Percentiles rank a stretch among this genome's conserved stretches.
Evolutionary conservation across 2,329 filamentous ascomycete species (phyloP).

Genomic region (Microdochium paspali): DNA sequence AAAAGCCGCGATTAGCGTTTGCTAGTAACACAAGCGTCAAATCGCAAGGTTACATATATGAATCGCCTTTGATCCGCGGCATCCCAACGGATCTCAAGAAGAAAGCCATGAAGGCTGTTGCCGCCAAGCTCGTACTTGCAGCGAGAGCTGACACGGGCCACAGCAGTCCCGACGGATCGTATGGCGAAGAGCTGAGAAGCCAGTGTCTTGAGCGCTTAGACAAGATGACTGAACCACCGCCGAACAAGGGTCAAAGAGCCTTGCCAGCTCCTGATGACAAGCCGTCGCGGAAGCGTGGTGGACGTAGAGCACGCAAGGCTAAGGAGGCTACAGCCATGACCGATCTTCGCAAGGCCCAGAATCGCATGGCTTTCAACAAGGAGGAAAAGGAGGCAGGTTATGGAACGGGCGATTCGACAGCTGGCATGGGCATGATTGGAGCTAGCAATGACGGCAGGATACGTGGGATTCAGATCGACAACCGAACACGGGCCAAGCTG

Average conservation of each 20-base stretch:
- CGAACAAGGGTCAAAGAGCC: conserved; percentile 79
- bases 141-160: conserved; percentile 84
- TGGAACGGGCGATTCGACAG: conserved; percentile 73
- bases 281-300: conserved; percentile 84
- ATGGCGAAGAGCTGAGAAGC: conserved; percentile 72
- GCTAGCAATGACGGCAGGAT: conserved; percentile 74
- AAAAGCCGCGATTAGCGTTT: conserved; percentile 70
- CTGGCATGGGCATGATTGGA: conserved; percentile 92
- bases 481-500: conserved; percentile 85
- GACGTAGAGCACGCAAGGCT: conserved; percentile 79
- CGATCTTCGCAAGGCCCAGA: conserved; percentile 90
- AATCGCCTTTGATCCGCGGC: conserved; percentile 78
- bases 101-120: conserved; percentile 90
- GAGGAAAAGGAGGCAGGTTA: conserved; percentile 93
- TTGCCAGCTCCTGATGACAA: conserved; percentile 93
- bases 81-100: conserved; percentile 82
- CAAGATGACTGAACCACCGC: conserved; percentile 84
- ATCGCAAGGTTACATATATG: conserved; percentile 87
- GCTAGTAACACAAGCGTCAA: conserved; percentile 87
- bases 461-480: conserved; percentile 80
- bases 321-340: conserved; percentile 98
- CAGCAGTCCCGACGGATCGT: conserved; percentile 69
- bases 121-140: conserved; percentile 88
- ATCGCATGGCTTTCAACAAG: conserved; percentile 90
- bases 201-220: conserved; percentile 80